Evolutionary conservation across 257 asterid species (phyloP).

Genomic region (Anisodus acutangulus): DNA sequence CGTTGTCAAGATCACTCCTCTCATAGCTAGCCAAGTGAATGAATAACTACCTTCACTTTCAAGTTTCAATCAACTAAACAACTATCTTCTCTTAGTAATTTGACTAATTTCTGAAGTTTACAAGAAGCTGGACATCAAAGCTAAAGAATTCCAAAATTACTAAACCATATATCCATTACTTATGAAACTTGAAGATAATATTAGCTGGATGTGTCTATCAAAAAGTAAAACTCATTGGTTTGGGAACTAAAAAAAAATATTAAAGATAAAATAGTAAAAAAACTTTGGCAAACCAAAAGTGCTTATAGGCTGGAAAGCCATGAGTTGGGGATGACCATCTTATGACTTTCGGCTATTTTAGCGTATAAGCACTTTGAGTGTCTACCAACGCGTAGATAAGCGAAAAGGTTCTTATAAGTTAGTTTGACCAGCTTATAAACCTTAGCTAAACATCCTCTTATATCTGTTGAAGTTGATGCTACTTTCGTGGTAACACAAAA

Average conservation of each 20-base stretch:
- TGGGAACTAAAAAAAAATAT: neutral
- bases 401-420: neutral
- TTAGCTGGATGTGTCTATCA: neutral
- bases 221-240: neutral
- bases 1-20: too few species aligned
- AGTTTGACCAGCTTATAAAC: neutral
- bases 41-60: neutral
- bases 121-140: neutral
- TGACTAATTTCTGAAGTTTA: neutral
- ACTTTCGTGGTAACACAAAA: constrained; percentile 9
- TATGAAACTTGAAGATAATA: neutral
- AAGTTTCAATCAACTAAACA: neutral
- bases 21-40: too few species aligned
- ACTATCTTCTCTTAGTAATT: neutral
- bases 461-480: constrained; percentile 5
- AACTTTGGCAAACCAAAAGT: neutral
- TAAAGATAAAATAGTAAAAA: neutral
- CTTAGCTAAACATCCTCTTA: constrained; percentile 12
- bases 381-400: neutral
- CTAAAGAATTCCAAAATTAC: neutral
- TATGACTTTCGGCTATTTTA: constrained; percentile 7
- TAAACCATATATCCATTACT: neutral
- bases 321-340: neutral
- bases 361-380: neutral
- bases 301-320: neutral